Evolutionary conservation across 139 green algal species (phyloP), one percentile per base, ranked within the genome.

Genomic region (Picochlorum sp.): DNA sequence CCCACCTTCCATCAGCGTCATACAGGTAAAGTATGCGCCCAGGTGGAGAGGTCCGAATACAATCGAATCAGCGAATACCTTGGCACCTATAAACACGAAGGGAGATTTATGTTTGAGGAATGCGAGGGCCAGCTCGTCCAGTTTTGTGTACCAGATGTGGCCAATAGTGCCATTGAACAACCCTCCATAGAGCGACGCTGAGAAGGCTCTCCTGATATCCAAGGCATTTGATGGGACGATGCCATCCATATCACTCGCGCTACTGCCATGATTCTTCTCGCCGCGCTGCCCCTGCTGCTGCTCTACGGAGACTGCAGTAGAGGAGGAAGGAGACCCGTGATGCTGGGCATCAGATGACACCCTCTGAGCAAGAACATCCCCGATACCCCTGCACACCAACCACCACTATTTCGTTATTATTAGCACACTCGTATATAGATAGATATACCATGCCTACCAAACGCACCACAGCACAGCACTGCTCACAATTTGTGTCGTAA

Each of bases 11-110:
- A 30, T n/a, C 0, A 66, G 7, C 0, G 50, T 67, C 60, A 74
- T 67, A 21, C 47, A 23, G 4, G 49, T 49, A 45, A 78, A 78
- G 52, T 67, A 78, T 13, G 59, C 70, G 11, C 21, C 38, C 4
- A 77, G 44, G 28, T 78, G 66, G 4, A 74, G 2, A 7, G 71
- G 71, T 1, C 60, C 66, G 44, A 74, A 78, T 15, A 78, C 24
- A 23, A 47, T 51, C 1, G 71, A 69, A 38, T 78, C 71, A 1
- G 60, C 60, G 11, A 77, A 11, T 20, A 77, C 70, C 38, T 76
- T 65, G 14, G 11, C 28, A 9, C 24, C 66, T 9, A 78, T 26
- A 21, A 78, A 78, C 2, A 23, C 20, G 7, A 30, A 4, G 15
- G 15, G 69, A 45, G 66, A 41, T 41, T 11, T 41, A 41, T 41